Base-by-base conservation (phyloP, 192 early-diverging fungal genomes). In the Gaertneriomyces semiglobifer region DNA sequence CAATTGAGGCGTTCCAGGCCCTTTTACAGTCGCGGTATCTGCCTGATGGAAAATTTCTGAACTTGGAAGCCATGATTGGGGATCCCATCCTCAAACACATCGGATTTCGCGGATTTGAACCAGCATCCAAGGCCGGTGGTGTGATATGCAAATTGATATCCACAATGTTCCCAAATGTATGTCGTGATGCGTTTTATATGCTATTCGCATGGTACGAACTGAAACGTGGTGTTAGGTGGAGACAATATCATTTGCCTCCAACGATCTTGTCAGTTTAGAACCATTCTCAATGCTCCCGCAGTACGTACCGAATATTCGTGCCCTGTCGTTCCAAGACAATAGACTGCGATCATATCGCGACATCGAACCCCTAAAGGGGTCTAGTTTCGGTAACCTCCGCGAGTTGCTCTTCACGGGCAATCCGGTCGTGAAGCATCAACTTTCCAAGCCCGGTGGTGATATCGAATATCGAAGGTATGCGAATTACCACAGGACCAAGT, bases 141-240 rank as follows among this genome's bases (percentile, higher is more conserved):
- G 75, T 80, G 9, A 64, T 80, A 19, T 80, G 79, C 57, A 80
- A 80, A 70, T 54, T 76, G 45, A 75, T 80, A 44, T 47, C 61
- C 12, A 53, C 74, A 65, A 38, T 66, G 9, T 80, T 73, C 46
- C 79, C 79, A 16, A 68, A 69, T 52, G 76, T 78, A 45, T 50
- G 66, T 58, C 18, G 12, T 44, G 25, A 19, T 10, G 14, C 39
- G 48, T 19, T 18, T 60, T 47, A 4, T 39, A 7, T 3, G 10
- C 44, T 4, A 7, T 60, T 60, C 54, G 11, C 55, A 66, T 53
- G 44, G 7, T 60, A 9, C 25, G 43, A 10, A 60, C 10, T 39
- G 10, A 25, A 39, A 0, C n/a, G 1, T 5, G 16, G n/a, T 33
- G n/a, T 33, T 58, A 77, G 72, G 69, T 79, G 41, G 43, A 70